Percentiles rank a stretch among this genome's conserved stretches.
Conservation (phyloP, 192 early-diverging fungal genomes). For the Chytriomyces confervae region DNA sequence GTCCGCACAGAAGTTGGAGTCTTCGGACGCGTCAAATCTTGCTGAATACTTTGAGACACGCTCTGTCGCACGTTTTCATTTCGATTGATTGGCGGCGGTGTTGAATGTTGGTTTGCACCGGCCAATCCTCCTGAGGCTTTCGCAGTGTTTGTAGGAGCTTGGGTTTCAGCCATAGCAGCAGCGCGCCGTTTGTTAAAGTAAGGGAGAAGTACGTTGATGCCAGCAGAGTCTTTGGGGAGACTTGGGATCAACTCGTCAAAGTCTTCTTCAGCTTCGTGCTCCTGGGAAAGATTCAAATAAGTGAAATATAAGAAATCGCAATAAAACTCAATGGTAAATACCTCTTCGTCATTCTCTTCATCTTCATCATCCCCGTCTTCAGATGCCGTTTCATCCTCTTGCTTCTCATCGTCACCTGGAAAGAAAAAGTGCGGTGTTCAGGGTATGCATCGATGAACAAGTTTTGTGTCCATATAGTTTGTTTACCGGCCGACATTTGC, state of each 20-base stretch:
- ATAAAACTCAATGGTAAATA: constrained; percentile 13
- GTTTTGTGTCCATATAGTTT: neutral
- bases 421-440: neutral
- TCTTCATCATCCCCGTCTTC: constrained; percentile 59
- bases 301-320: neutral
- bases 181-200: constrained; percentile 2
- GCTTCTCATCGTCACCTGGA: constrained; percentile 18
- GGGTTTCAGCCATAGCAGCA: neutral
- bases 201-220: constrained; percentile 1
- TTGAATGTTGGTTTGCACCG: neutral
- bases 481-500: constrained; percentile 35
- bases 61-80: neutral
- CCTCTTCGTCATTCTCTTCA: constrained; percentile 49
- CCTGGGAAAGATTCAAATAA: neutral
- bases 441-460: neutral
- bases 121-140: constrained; percentile 4
- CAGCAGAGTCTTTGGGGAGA: constrained; percentile 16
- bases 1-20: constrained; percentile 20
- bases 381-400: constrained; percentile 36
- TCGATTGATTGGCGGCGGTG: neutral
- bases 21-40: constrained; percentile 16
- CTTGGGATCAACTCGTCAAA: constrained; percentile 14
- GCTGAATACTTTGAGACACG: neutral
- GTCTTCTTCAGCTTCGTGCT: constrained; percentile 36
- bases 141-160: neutral